A percentile compares a stretch with the other conserved stretches of the same genome.
Conservation (phyloP, 164 flowering plant genomes). For the Tetracentron sinense region DNA sequence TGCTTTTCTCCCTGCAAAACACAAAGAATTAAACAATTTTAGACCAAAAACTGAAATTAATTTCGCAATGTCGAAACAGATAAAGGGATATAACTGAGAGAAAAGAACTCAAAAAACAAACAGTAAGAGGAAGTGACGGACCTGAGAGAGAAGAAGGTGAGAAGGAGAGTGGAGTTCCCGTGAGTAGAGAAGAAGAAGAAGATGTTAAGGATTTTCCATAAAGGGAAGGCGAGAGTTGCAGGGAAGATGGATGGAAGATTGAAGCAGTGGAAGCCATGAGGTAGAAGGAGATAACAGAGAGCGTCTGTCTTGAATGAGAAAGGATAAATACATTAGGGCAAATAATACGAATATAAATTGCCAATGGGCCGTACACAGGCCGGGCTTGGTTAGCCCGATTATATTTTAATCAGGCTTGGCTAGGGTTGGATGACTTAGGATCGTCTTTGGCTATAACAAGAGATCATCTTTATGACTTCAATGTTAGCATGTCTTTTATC, state of each 20-base stretch:
- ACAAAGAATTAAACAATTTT: conserved; percentile 11
- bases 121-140: conserved; percentile 8
- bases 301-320: too few relatives aligned
- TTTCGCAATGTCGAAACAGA: background rate
- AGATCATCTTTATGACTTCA: too few relatives aligned
- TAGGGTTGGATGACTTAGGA: too few relatives aligned
- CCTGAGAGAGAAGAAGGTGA: conserved; percentile 24
- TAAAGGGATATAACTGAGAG: background rate
- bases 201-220: conserved; percentile 25
- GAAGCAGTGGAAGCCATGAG: conserved; percentile 31
- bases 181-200: conserved; percentile 26
- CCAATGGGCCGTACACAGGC: too few relatives aligned
- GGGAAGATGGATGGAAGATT: conserved; percentile 14
- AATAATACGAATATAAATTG: too few relatives aligned
- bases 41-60: background rate
- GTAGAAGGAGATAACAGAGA: background rate
- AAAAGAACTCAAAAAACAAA: background rate
- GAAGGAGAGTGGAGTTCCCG: conserved; percentile 28
- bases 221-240: conserved; percentile 31
- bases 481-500: too few relatives aligned
- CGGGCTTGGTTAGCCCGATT: too few relatives aligned
- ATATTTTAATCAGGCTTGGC: too few relatives aligned
- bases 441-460: too few relatives aligned
- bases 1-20: conserved; percentile 24
- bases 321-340: too few relatives aligned